Percentiles rank a stretch among this genome's conserved stretches.
Evolutionary conservation across 192 early-diverging fungal species (phyloP).

Genomic region (Funneliformis mosseae): DNA sequence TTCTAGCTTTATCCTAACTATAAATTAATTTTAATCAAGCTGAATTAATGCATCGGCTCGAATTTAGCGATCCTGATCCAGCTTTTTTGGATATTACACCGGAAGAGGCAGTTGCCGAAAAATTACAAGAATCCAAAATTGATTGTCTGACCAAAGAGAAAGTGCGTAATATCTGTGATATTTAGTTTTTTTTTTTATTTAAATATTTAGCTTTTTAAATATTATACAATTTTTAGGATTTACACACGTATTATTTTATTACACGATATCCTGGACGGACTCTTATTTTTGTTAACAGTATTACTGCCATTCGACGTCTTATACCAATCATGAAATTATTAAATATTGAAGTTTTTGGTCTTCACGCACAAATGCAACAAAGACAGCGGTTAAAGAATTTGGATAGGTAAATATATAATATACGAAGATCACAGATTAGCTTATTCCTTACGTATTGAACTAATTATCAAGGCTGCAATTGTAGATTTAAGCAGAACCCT

Average conservation of each 20-base stretch:
- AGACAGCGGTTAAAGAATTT: conserved; percentile 91
- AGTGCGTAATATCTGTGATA: not conserved
- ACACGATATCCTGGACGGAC: conserved; percentile 86
- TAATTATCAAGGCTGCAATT: not conserved
- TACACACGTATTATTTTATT: conserved; percentile 87
- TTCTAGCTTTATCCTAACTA: too few species aligned
- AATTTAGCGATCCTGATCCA: conserved; percentile 77
- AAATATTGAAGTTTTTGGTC: conserved; percentile 69
- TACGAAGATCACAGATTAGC: not conserved
- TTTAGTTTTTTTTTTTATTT: too few species aligned
- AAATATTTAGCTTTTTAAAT: too few species aligned
- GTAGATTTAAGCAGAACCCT: conserved; percentile 68
- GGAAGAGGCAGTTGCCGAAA: conserved; percentile 66
- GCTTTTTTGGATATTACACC: conserved; percentile 74
- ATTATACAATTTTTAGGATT: conserved; percentile 47
- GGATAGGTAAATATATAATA: conserved; percentile 56
- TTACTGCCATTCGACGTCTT: conserved; percentile 88
- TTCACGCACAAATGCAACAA: conserved; percentile 98
- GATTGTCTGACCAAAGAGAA: conserved; percentile 86
- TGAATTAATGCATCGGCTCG: conserved; percentile 72
- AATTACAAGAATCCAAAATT: conserved; percentile 79
- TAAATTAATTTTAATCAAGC: conserved; percentile 39
- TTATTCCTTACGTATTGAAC: not conserved
- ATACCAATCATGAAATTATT: conserved; percentile 81
- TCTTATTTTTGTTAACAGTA: conserved; percentile 95